Evolutionary conservation across 1,139 yeast genomes (phyloP), one percentile per base, ranked within the genome.

Genomic region (Nakaseomyces nivariensis): DNA sequence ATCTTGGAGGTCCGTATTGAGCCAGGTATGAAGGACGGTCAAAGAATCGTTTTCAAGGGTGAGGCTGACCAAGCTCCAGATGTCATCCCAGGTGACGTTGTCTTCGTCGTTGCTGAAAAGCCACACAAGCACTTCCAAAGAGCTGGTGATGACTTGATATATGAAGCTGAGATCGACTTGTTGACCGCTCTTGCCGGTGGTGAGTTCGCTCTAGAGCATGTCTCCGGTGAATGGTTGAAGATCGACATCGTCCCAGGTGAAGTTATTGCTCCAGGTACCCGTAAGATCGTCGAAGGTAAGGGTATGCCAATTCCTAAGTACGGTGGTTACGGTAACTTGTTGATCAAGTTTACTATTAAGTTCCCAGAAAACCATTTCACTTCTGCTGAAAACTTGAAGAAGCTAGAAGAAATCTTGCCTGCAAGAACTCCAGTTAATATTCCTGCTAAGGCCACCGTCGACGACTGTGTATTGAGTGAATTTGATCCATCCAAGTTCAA

Each of bases 61-160:
- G 97, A 90, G 74, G 97, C 97, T 64, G 98, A 94, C 71, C 97
- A 92, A 71, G 95, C 87, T 58, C 98, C 98, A 52, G 89, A 85
- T 67, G 78, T 88, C 55, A 81, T 90, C 54, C 96, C 98, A 31
- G 99, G 99, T 68, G 98, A 92, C 69, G 97, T 94, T 58, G 77
- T 92, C 54, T 90, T 92, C 59, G 85, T 89, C 46, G 79, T 92
- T 58, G 92, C 87, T 58, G 96, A 90, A 74, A 86, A 82, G 48
- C 65, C 65, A 24, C 72, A 70, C 53, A 70, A 68, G 45, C 62
- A 65, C 22, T 76, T 81, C 58, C 71, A 73, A 24, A 72, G 89
- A 59, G 70, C 69, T 50, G 77, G 70, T 49, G 85, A 88, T 66
- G 96, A 92, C 67, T 80, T 92, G 64, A 77, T 77, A 69, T 83